Base-by-base conservation (phyloP, 1,139 yeast species). In the Suhomyces kunorum region DNA sequence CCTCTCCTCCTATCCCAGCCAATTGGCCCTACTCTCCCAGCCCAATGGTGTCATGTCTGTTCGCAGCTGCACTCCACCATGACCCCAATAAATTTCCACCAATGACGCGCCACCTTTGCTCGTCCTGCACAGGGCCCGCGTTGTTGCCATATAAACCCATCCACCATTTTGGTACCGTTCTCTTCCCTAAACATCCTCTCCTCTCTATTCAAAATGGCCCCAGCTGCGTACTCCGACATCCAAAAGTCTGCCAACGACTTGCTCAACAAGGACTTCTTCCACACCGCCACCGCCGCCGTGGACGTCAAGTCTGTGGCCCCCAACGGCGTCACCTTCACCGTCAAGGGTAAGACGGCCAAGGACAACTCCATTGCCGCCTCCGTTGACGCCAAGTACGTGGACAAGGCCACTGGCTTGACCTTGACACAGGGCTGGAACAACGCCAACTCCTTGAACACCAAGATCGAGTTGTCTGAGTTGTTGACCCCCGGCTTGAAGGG, bases 401-500 rank as follows among this genome's bases (percentile, higher is more conserved):
- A 94, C 81, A 89, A 89, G 79, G 79, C 90, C 50, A 78, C 95
- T 51, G 98, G 98, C 51, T 77, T 92, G 63, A 83, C 97, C 54
- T 75, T 92, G 63, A 88, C 96, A 56, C 98, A 92, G 76, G 96
- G 96, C 61, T 90, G 98, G 97, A 84, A 89, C 76, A 87, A 95
- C 57, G 85, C 95, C 68, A 92, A 92, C 70, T 79, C 86, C 53
- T 76, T 92, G 64, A 86, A 82, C 77, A 87, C 98, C 74, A 90
- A 88, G 80, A 79, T 92, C 58, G 98, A 90, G 76, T 78, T 92
- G 62, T 80, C 84, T 50, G 95, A 90, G 69, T 86, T 89, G 58
- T 80, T 90, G 71, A 86, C 96, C 51, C 96, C 96, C 57, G 98
- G 98, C 58, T 80, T 92, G 60, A 90, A 89, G 77, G 86, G 95